Evolutionary conservation across 768 basidiomycete species (phyloP).

Genomic region (Boletus rubroflammeus): DNA sequence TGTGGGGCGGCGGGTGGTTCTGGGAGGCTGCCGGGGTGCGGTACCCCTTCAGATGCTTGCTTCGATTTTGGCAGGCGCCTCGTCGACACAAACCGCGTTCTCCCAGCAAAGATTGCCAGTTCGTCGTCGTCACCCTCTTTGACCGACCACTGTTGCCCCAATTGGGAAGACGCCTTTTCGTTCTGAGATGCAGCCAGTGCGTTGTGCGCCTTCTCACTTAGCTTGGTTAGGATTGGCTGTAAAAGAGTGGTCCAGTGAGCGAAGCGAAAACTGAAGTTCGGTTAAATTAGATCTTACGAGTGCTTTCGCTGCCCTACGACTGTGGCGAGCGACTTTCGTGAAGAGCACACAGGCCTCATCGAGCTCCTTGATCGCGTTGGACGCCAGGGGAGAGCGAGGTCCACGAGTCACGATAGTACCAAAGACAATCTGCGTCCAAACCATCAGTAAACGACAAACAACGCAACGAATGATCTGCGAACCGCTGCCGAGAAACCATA

Average conservation of each 20-base stretch:
- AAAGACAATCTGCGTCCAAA: conserved; percentile 56
- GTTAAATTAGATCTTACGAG: conserved; percentile 41
- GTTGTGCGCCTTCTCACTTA: conserved; percentile 64
- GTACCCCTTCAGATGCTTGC: conserved; percentile 3
- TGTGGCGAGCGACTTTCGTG: conserved; percentile 53
- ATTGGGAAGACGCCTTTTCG: conserved; percentile 29
- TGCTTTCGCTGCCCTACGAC: conserved; percentile 61
- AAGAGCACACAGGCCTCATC: conserved; percentile 68
- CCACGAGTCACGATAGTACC: conserved; percentile 76
- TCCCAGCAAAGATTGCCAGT: conserved; percentile 65
- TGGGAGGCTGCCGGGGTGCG: background rate
- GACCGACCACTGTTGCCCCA: conserved; percentile 48
- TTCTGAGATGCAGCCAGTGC: conserved; percentile 44
- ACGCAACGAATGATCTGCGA: conserved; percentile 11
- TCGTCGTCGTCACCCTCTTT: conserved; percentile 59
- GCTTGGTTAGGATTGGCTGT: conserved; percentile 53
- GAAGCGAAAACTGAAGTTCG: background rate
- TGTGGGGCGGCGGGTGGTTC: conserved; percentile 5
- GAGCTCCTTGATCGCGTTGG: conserved; percentile 64
- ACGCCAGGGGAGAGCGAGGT: conserved; percentile 64
- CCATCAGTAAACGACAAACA: background rate
- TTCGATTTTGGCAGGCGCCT: conserved; percentile 32
- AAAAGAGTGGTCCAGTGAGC: conserved; percentile 1
- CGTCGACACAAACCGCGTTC: conserved; percentile 56
- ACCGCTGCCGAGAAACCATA: conserved; percentile 55